A percentile compares a stretch with the other conserved stretches of the same genome.
phyloP scores from a whole-genome alignment of 164 flowering plant genomes.

The Kalanchoe fedtschenkoi region DNA sequence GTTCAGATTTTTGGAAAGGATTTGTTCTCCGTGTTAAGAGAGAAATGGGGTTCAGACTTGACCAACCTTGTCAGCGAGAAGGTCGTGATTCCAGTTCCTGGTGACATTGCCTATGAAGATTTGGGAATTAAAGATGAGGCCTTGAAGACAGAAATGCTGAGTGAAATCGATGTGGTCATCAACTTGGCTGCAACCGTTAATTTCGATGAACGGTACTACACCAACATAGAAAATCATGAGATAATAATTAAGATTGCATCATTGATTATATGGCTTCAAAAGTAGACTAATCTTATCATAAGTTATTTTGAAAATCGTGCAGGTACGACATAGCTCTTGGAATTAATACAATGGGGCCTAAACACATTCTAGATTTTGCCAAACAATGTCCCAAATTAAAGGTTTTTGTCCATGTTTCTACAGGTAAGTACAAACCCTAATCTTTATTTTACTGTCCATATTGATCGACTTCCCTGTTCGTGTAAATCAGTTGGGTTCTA shows the following conservation, averaged over 20 bases:
- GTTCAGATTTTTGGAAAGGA: slow-evolving; percentile 48
- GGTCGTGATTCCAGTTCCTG: slow-evolving; percentile 27
- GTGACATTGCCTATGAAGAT: slow-evolving; percentile 33
- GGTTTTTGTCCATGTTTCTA: slow-evolving; percentile 40
- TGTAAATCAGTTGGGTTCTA: no score
- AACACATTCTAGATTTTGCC: slow-evolving; percentile 33
- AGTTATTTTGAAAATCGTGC: not conserved
- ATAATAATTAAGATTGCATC: not conserved
- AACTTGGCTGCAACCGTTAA: slow-evolving; percentile 59
- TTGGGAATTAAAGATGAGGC: slow-evolving; percentile 32
- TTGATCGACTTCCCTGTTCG: not conserved
- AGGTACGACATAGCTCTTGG: slow-evolving; percentile 45
- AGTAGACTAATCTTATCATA: not conserved
- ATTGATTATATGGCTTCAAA: not conserved
- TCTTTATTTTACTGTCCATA: not conserved
- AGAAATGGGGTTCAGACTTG: slow-evolving; percentile 26
- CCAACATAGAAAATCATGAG: not conserved
- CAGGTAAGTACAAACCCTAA: slow-evolving; percentile 22
- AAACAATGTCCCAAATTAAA: slow-evolving; percentile 33
- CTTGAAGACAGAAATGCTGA: slow-evolving; percentile 30
- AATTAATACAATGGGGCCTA: slow-evolving; percentile 38
- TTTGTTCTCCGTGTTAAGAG: slow-evolving; percentile 37
- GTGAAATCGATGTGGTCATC: slow-evolving; percentile 32
- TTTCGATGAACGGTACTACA: slow-evolving; percentile 28
- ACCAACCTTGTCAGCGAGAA: slow-evolving; percentile 30